phyloP scores from a whole-genome alignment of 2,329 filamentous ascomycete species.

The Akanthomyces lecanii region DNA sequence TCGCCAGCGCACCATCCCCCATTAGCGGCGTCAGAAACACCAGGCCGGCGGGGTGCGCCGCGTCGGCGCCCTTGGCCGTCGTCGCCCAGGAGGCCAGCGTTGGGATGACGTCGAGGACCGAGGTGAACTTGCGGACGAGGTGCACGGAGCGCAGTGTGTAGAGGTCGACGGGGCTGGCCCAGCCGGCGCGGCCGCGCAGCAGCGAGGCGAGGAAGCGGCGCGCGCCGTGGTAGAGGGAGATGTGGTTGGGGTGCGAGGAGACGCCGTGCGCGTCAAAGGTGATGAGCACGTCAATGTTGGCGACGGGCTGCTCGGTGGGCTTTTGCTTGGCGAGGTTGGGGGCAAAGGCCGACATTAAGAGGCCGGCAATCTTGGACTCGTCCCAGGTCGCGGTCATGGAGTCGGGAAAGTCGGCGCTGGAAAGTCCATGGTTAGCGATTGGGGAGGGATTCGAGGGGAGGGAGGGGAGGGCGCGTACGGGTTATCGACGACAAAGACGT shows the following conservation, averaged over 20 bases:
- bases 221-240: conserved; percentile 80
- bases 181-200: conserved; percentile 59
- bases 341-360: conserved; percentile 71
- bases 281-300: conserved; percentile 73
- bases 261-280: conserved; percentile 86
- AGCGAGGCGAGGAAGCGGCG: conserved; percentile 65
- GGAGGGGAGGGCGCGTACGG: conserved; percentile 43
- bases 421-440: not conserved
- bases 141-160: conserved; percentile 77
- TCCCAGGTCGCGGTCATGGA: conserved; percentile 83
- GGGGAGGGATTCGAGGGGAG: not conserved
- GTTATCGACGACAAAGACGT: conserved; percentile 82
- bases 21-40: conserved; percentile 70
- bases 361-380: conserved; percentile 60
- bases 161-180: conserved; percentile 70
- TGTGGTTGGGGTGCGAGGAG: conserved; percentile 89
- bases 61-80: conserved; percentile 30
- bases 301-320: conserved; percentile 36
- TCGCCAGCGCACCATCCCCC: conserved; percentile 45
- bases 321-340: conserved; percentile 49
- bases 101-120: conserved; percentile 68
- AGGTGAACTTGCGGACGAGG: conserved; percentile 75
- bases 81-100: conserved; percentile 59
- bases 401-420: conserved; percentile 68
- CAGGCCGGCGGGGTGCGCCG: conserved; percentile 50